Percentiles rank a stretch among this genome's conserved stretches.
Conservation (phyloP, 2,329 filamentous ascomycete genomes). For the Aureobasidium sp. region DNA sequence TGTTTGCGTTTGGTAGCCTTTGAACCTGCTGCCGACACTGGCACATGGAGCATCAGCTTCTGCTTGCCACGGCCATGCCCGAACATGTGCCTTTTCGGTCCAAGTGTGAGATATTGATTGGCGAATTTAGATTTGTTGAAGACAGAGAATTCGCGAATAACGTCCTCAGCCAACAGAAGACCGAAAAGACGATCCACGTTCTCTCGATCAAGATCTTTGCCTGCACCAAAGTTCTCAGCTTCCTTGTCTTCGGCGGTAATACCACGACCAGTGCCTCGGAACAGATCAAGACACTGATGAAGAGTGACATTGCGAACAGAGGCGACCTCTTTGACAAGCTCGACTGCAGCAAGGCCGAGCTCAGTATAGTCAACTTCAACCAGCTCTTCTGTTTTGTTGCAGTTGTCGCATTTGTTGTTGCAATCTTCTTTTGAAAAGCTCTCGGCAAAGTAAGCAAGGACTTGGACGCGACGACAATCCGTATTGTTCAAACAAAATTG, state of each 20-base stretch:
- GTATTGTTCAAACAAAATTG: constrained; percentile 83
- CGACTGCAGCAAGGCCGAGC: constrained; percentile 62
- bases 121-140: constrained; percentile 57
- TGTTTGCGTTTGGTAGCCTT: constrained; percentile 24
- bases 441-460: constrained; percentile 93
- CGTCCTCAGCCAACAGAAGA: constrained; percentile 63
- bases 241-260: constrained; percentile 44
- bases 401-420: constrained; percentile 77
- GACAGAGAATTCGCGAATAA: constrained; percentile 61
- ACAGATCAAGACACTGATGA: constrained; percentile 73
- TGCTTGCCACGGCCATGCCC: constrained; percentile 29
- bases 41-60: constrained; percentile 46
- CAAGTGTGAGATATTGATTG: constrained; percentile 58
- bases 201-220: constrained; percentile 59
- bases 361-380: constrained; percentile 69
- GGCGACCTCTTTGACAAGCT: constrained; percentile 53
- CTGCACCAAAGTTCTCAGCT: constrained; percentile 57
- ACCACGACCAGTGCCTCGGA: constrained; percentile 60
- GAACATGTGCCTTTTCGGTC: constrained; percentile 40
- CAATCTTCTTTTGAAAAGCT: constrained; percentile 66
- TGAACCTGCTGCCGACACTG: constrained; percentile 34
- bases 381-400: constrained; percentile 62
- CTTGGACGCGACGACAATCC: constrained; percentile 79
- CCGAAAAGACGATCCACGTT: constrained; percentile 82
- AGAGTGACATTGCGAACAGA: constrained; percentile 53